Percentiles rank a stretch among this genome's conserved stretches.
Conservation (phyloP, 2,329 filamentous ascomycete species). For the Acephala macrosclerotiorum region DNA sequence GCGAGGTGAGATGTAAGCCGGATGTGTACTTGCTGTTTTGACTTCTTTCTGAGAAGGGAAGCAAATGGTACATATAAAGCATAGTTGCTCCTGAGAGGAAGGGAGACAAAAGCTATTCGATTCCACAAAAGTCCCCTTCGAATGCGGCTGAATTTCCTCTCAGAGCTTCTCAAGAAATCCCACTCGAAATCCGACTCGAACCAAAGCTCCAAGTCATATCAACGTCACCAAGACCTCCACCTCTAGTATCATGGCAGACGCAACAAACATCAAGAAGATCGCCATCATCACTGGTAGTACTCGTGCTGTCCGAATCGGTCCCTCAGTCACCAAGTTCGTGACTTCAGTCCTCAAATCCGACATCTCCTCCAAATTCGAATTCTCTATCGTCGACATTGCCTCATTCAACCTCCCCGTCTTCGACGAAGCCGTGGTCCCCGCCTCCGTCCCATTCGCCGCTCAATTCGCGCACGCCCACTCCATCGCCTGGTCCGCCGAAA, state of each 20-base stretch:
- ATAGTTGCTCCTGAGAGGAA: background rate
- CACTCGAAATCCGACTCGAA: background rate
- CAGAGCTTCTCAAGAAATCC: slow-evolving; percentile 6
- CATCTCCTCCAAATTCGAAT: slow-evolving; percentile 23
- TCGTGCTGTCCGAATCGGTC: slow-evolving; percentile 25
- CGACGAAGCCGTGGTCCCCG: slow-evolving; percentile 51
- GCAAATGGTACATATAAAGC: background rate
- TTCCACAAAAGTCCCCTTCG: background rate
- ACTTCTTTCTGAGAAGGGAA: background rate
- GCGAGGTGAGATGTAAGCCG: slow-evolving; percentile 1
- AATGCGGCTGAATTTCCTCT: background rate
- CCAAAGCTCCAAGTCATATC: background rate
- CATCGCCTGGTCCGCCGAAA: slow-evolving; percentile 53
- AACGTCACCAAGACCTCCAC: background rate
- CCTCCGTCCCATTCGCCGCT: slow-evolving; percentile 46
- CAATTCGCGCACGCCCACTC: slow-evolving; percentile 52
- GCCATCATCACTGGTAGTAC: slow-evolving; percentile 30
- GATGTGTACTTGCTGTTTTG: background rate
- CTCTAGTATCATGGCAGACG: background rate
- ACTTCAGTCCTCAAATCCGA: slow-evolving; percentile 12
- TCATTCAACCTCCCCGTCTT: slow-evolving; percentile 53
- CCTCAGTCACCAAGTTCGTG: slow-evolving; percentile 24
- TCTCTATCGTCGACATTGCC: slow-evolving; percentile 47
- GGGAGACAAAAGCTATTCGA: background rate
- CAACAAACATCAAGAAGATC: slow-evolving; percentile 23